Conservation (phyloP, 1,139 yeast species). For the Magnusiomyces tetraspermus region DNA sequence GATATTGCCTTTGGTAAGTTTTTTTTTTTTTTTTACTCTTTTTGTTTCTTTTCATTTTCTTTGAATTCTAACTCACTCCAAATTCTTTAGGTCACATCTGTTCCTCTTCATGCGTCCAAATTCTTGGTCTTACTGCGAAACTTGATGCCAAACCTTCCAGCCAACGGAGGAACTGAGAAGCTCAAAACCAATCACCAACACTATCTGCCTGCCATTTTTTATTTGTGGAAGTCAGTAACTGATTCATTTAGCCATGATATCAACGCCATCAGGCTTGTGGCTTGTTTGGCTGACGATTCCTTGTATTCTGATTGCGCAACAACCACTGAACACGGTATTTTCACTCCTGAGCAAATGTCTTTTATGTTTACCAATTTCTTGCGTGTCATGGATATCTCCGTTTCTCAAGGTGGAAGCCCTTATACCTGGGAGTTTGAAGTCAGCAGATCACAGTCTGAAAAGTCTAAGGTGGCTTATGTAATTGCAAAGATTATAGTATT, state of each 20-base stretch:
- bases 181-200: conserved; percentile 19
- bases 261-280: conserved; percentile 56
- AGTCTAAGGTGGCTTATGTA: conserved; percentile 25
- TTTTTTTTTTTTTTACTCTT: conserved; percentile 5
- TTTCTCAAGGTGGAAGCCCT: conserved; percentile 33
- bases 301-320: conserved; percentile 28
- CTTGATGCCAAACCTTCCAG: conserved; percentile 20
- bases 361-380: conserved; percentile 43
- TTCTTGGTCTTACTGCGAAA: conserved; percentile 9
- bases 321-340: conserved; percentile 48
- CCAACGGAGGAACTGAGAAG: not conserved
- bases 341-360: conserved; percentile 51
- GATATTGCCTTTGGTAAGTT: conserved; percentile 37
- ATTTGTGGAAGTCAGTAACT: conserved; percentile 60
- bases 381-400: conserved; percentile 33
- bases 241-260: conserved; percentile 54
- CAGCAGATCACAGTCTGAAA: conserved; percentile 20
- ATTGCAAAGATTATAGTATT: conserved; percentile 54
- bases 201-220: conserved; percentile 49
- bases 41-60: conserved; percentile 7
- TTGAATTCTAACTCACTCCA: not conserved
- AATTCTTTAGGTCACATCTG: conserved; percentile 6
- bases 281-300: conserved; percentile 47
- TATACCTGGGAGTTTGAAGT: conserved; percentile 25
- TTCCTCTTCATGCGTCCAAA: conserved; percentile 7